These are phyloP conservation scores for Candida chauliodis DNA, from an alignment of 805 yeast genomes.

Conservation along the genomic window DNA sequence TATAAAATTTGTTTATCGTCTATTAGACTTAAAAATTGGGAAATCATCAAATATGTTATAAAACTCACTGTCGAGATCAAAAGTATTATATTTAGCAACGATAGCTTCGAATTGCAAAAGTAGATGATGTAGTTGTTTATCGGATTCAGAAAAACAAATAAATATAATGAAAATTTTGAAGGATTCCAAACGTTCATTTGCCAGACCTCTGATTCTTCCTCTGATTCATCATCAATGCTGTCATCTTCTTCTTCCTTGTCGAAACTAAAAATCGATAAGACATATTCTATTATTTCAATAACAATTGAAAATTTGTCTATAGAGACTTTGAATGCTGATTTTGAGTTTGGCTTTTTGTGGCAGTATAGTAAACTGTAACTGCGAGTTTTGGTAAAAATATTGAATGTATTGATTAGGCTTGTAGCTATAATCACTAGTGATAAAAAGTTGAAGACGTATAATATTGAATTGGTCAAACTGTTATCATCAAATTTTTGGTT, in stretches of 20 bases:
- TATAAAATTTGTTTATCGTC: slow-evolving; percentile 59
- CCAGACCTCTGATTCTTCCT: slow-evolving; percentile 41
- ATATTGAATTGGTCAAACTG: slow-evolving; percentile 7
- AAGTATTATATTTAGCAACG: slow-evolving; percentile 30
- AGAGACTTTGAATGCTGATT: slow-evolving; percentile 15
- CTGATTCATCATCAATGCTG: slow-evolving; percentile 17
- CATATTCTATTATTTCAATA: slow-evolving; percentile 6
- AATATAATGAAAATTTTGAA: slow-evolving; percentile 48
- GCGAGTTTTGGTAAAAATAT: slow-evolving; percentile 15
- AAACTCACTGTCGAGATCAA: slow-evolving; percentile 17
- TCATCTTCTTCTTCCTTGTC: slow-evolving; percentile 10
- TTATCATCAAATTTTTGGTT: background rate
- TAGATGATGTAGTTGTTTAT: slow-evolving; percentile 44
- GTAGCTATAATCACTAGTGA: slow-evolving; percentile 1
- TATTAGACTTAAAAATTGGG: slow-evolving; percentile 46
- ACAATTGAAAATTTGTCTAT: slow-evolving; percentile 2
- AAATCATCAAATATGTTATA: slow-evolving; percentile 36
- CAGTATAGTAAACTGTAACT: slow-evolving; percentile 33
- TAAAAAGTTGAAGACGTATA: slow-evolving; percentile 7
- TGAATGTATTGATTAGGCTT: slow-evolving; percentile 4
- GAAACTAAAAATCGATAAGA: slow-evolving; percentile 3
- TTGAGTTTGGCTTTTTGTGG: slow-evolving; percentile 22
- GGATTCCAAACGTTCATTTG: slow-evolving; percentile 67
- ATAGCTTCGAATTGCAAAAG: slow-evolving; percentile 18
- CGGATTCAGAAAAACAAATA: slow-evolving; percentile 60